These are phyloP conservation scores for Pleoardoris graminearum DNA, from an alignment of 2,329 filamentous ascomycete species.

Conservation along the genomic window DNA sequence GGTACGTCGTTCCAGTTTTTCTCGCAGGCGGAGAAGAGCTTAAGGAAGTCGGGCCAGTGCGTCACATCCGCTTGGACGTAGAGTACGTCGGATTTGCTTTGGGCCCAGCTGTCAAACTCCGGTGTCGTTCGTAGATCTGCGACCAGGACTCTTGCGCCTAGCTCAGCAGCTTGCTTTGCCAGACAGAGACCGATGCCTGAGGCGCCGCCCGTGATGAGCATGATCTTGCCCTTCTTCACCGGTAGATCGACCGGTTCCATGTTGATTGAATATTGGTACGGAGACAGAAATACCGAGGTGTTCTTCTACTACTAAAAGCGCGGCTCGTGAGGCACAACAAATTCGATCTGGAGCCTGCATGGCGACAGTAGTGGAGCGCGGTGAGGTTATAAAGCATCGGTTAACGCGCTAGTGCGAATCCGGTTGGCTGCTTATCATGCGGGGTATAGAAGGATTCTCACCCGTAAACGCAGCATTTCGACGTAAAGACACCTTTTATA, in stretches of 20 bases:
- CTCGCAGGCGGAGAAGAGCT: constrained; percentile 30
- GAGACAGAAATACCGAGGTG: too few relatives aligned
- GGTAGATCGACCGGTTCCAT: constrained; percentile 34
- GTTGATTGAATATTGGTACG: background rate
- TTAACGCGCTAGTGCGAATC: too few relatives aligned
- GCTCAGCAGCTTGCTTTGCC: constrained; percentile 29
- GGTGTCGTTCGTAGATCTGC: constrained; percentile 31
- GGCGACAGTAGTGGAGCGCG: too few relatives aligned
- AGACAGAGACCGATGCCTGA: constrained; percentile 42
- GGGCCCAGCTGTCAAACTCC: constrained; percentile 22
- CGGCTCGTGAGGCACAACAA: too few relatives aligned
- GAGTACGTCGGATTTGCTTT: constrained; percentile 26
- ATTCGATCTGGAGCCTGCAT: too few relatives aligned
- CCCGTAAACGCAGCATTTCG: too few relatives aligned
- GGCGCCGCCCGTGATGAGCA: constrained; percentile 42
- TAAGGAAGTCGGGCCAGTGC: constrained; percentile 30
- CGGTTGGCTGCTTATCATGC: too few relatives aligned
- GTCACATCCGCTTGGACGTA: constrained; percentile 35
- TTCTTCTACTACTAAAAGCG: too few relatives aligned
- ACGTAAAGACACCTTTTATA: too few relatives aligned
- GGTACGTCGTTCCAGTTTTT: constrained; percentile 37
- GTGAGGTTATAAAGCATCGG: background rate
- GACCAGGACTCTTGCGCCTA: constrained; percentile 29
- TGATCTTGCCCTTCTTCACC: constrained; percentile 33
- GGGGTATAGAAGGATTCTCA: too few relatives aligned